A percentile compares a stretch with the other conserved stretches of the same genome.
These are phyloP conservation scores for Misopates orontium DNA, from an alignment of 257 asterid species.

Conservation along the genomic window DNA sequence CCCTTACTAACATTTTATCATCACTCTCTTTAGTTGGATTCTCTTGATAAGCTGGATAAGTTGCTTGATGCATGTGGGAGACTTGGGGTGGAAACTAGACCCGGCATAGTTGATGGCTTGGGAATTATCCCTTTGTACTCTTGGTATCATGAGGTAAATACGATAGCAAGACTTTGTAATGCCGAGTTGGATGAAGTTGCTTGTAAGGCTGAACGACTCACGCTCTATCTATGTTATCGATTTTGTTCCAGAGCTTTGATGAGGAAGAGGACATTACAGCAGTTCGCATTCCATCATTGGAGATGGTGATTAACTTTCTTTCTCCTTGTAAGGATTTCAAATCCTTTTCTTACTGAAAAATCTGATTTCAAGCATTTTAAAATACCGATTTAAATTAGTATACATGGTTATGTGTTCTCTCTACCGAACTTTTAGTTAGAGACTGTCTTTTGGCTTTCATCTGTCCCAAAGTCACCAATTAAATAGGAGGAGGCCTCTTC, in stretches of 20 bases:
- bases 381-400: no score
- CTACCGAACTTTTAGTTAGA: no score
- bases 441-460: no score
- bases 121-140: constrained; percentile 77
- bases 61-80: constrained; percentile 56
- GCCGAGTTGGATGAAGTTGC: no score
- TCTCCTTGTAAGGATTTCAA: constrained; percentile 66
- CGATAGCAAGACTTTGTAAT: background rate
- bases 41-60: constrained; percentile 73
- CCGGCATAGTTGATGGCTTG: constrained; percentile 56
- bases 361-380: no score
- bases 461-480: no score
- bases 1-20: constrained; percentile 17
- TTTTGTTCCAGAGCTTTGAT: constrained; percentile 71
- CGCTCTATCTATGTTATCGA: no score
- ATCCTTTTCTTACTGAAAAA: constrained; percentile 32
- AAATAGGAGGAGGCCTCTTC: no score
- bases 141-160: constrained; percentile 91
- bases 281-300: constrained; percentile 71
- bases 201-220: no score
- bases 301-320: constrained; percentile 93
- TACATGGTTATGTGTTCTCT: no score
- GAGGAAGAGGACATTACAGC: constrained; percentile 75
- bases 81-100: constrained; percentile 76
- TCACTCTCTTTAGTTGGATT: constrained; percentile 44